A percentile compares a stretch with the other conserved stretches of the same genome.
These are phyloP conservation scores for Fennellomyces sp. DNA, from an alignment of 371 early-diverging fungal species.

Conservation along the genomic window DNA sequence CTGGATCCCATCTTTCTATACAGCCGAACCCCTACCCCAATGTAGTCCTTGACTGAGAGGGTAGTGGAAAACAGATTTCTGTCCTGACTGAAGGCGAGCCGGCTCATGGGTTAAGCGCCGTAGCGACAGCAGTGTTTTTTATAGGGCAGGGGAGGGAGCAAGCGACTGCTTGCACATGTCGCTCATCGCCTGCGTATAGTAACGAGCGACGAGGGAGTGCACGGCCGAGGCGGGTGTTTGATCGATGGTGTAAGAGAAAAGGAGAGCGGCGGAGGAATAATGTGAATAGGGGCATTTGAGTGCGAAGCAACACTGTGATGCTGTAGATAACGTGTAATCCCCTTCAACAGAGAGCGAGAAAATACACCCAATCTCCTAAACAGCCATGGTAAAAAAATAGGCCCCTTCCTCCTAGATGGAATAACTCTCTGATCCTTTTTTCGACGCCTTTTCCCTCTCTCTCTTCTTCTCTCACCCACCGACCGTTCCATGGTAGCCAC, in stretches of 20 bases:
- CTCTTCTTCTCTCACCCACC: background rate
- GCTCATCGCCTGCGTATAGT: background rate
- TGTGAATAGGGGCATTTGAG: background rate
- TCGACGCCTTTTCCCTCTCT: background rate
- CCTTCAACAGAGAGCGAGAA: background rate
- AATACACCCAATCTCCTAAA: background rate
- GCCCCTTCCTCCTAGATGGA: background rate
- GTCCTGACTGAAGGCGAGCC: too few relatives aligned
- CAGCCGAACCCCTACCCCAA: too few relatives aligned
- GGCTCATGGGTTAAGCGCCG: too few relatives aligned
- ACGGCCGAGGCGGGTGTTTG: constrained; percentile 4
- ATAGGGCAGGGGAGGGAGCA: background rate
- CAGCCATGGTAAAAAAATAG: background rate
- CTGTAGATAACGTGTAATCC: too few relatives aligned
- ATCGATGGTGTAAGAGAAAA: too few relatives aligned
- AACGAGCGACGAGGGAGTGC: constrained; percentile 1
- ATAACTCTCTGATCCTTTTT: background rate
- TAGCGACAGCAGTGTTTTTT: too few relatives aligned
- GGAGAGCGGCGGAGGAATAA: too few relatives aligned
- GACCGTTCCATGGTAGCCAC: constrained; percentile 3
- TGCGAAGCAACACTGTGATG: too few relatives aligned
- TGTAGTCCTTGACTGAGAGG: too few relatives aligned
- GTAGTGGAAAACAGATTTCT: too few relatives aligned
- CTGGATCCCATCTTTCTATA: too few relatives aligned
- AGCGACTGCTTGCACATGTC: background rate